Evolutionary conservation across 495 filamentous ascomycete genomes (phyloP).

Genomic region (Choiromyces venosus): DNA sequence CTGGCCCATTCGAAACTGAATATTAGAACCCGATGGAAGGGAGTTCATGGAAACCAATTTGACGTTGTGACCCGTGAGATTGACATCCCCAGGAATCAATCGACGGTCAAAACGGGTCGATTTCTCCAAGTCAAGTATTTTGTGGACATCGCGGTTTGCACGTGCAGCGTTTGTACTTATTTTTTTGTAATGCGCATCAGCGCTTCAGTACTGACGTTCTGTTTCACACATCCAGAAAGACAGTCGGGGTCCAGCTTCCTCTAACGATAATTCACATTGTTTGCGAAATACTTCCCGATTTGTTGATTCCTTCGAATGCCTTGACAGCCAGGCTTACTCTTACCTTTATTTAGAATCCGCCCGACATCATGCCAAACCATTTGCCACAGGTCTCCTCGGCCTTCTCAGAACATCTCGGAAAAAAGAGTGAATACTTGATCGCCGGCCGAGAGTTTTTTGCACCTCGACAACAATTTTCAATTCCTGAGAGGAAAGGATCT

Average conservation of each 20-base stretch:
- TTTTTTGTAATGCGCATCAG: conserved; percentile 4
- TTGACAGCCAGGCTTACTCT: conserved; percentile 21
- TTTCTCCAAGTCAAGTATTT: conserved; percentile 49
- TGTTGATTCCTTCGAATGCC: conserved; percentile 8
- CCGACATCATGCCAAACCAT: conserved; percentile 58
- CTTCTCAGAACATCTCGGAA: conserved; percentile 50
- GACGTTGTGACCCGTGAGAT: conserved; percentile 53
- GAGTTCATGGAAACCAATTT: conserved; percentile 46
- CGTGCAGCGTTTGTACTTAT: conserved; percentile 45
- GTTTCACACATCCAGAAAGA: conserved; percentile 41
- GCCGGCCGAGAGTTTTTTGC: conserved; percentile 37
- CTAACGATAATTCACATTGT: conserved; percentile 55
- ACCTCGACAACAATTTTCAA: conserved; percentile 29
- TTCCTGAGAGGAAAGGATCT: conserved; percentile 22
- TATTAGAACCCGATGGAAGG: conserved; percentile 46
- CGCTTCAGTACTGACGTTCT: conserved; percentile 12
- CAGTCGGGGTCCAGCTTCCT: conserved; percentile 52
- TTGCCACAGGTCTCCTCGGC: conserved; percentile 53
- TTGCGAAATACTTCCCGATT: conserved; percentile 15
- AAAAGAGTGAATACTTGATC: conserved; percentile 11
- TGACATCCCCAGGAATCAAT: conserved; percentile 50
- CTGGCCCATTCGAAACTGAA: conserved; percentile 45
- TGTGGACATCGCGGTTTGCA: conserved; percentile 48
- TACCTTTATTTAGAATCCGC: conserved; percentile 47
- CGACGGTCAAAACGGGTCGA: conserved; percentile 43